Evolutionary conservation across 2,329 filamentous ascomycete genomes (phyloP), one percentile per base, ranked within the genome.

Genomic region (Zelopaecilomyces penicillatus): DNA sequence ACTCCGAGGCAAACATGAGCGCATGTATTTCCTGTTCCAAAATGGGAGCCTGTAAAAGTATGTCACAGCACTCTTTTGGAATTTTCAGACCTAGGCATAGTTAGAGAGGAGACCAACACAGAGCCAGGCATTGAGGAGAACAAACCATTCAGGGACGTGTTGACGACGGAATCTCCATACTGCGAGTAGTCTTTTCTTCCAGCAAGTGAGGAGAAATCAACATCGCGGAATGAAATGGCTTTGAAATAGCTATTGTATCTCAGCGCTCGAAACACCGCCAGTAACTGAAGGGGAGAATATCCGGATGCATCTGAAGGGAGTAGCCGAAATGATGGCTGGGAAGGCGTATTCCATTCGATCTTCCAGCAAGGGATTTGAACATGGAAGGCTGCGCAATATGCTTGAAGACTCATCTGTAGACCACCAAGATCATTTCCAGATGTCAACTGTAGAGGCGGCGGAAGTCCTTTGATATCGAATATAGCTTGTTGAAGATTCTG

Each of bases 181-280:
- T 65, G 61, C 2, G 63, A 55, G 37, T 66, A 66, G 47, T 79
- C 76, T 39, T 65, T 65, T 39, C 57, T 64, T 33, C 60, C 59
- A 30, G 56, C 56, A 9, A 67, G 53, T 6, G 62, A 53, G 2
- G 67, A 68, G 19, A 80, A 62, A 50, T 78, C 71, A 10, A 79
- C 66, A 42, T 73, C 67, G 7, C 64, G 59, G 49, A 80, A 76
- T 2, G 74, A 78, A n/a, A 80, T 57, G 1, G 74, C 73, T 46
- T 73, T 75, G 59, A 80, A 79, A 52, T 74, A 79, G 50, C 75
- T 76, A 43, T 80, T 80, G 55, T 76, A 80, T 7, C 76, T 67
- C 47, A 79, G 58, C 2, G 76, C 74, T 4, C 75, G 69, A 51
- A 79, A 69, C 1, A 78, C 69, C 7, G 76, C 76, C n/a, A 80